A percentile compares a stretch with the other conserved stretches of the same genome.
These are phyloP conservation scores for Coccomyxa sp. DNA, from an alignment of 139 green algal genomes.

Conservation along the genomic window DNA sequence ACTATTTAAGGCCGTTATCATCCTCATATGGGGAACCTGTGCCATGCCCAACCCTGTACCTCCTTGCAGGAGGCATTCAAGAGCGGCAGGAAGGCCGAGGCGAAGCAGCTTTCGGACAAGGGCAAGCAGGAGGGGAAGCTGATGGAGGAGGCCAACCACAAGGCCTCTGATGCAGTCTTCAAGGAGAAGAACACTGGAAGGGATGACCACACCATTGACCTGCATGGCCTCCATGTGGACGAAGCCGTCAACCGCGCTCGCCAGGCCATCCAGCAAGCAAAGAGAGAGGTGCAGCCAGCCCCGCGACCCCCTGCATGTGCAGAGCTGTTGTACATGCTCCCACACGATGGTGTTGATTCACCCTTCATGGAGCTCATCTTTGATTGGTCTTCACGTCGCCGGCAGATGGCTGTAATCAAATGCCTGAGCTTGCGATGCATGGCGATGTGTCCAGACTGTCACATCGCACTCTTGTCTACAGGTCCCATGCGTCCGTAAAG, in stretches of 20 bases:
- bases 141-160: not conserved
- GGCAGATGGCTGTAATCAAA: not conserved
- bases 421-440: not conserved
- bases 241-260: not conserved
- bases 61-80: constrained; percentile 2
- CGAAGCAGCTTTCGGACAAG: not conserved
- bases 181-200: not conserved
- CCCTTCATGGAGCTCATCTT: not conserved
- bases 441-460: not conserved
- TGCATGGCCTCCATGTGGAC: constrained; percentile 3
- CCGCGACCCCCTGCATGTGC: not conserved
- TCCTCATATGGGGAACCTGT: not conserved
- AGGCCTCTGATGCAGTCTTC: not conserved
- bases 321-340: not conserved
- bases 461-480: no score
- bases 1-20: not conserved
- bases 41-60: not conserved
- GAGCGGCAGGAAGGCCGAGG: not conserved
- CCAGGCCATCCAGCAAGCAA: not conserved
- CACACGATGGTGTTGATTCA: not conserved
- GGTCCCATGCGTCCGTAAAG: not conserved
- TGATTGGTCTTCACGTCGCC: not conserved
- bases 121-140: not conserved
- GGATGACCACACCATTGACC: not conserved
- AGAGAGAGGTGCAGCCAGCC: not conserved